phyloP scores from a whole-genome alignment of 1,284 basidiomycete genomes.

The Apiotrichum sp. region DNA sequence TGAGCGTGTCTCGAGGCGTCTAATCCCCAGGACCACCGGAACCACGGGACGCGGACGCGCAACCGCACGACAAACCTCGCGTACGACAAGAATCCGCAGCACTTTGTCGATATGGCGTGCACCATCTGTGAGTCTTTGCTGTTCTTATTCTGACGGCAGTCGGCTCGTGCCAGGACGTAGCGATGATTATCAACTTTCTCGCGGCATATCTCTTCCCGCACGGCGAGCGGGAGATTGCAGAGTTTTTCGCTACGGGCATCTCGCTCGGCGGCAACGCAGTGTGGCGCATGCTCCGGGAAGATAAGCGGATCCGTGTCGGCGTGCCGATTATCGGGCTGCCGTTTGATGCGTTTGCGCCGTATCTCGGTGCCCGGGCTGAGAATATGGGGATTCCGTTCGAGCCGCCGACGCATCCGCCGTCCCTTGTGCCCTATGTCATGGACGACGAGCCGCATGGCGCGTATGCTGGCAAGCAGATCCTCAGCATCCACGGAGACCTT shows the following conservation, averaged over 20 bases:
- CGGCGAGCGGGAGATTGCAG: conserved; percentile 58
- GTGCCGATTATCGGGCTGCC: conserved; percentile 72
- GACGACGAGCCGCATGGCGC: conserved; percentile 51
- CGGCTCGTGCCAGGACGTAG: conserved; percentile 70
- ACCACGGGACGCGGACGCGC: conserved; percentile 61
- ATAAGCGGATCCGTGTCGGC: conserved; percentile 62
- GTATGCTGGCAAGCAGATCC: conserved; percentile 62
- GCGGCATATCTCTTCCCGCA: conserved; percentile 68
- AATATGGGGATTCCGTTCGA: conserved; percentile 48
- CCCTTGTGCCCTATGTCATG: conserved; percentile 53
- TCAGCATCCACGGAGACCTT: conserved; percentile 56
- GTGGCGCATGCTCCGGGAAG: conserved; percentile 51
- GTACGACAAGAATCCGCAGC: conserved; percentile 60
- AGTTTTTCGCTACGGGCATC: conserved; percentile 58
- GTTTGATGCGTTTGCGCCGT: conserved; percentile 58
- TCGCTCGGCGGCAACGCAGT: conserved; percentile 48
- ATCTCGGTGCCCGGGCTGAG: conserved; percentile 56
- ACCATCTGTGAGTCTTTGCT: conserved; percentile 49
- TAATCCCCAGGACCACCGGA: conserved; percentile 62
- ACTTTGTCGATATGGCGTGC: conserved; percentile 66
- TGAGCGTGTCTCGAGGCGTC: neutral
- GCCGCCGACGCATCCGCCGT: conserved; percentile 58
- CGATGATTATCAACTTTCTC: conserved; percentile 74
- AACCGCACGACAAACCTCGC: conserved; percentile 54
- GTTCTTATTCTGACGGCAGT: conserved; percentile 22